Conservation (phyloP, 2,329 filamentous ascomycete species). For the Tolypocladium inflatum region DNA sequence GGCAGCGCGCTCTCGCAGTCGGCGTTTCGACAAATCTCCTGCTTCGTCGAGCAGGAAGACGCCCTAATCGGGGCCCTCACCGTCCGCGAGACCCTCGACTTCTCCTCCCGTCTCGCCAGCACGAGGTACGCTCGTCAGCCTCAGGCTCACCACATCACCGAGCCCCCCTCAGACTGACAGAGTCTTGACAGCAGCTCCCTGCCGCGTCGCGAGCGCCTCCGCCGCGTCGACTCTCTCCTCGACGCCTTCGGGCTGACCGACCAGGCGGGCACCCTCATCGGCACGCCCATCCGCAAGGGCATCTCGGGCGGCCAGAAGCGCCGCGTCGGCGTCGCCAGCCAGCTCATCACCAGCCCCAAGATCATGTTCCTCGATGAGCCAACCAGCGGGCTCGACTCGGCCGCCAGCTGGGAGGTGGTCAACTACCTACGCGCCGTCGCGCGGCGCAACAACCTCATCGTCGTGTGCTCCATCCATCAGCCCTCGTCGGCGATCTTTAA, state of each 20-base stretch:
- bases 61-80: constrained; percentile 73
- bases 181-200: constrained; percentile 17
- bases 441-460: constrained; percentile 59
- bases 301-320: constrained; percentile 81
- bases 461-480: constrained; percentile 79
- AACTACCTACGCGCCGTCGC: constrained; percentile 61
- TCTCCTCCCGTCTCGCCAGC: constrained; percentile 62
- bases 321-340: constrained; percentile 68
- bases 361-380: constrained; percentile 79
- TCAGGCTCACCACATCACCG: neutral
- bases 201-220: constrained; percentile 43
- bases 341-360: constrained; percentile 71
- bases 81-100: constrained; percentile 68
- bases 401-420: constrained; percentile 67
- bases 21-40: constrained; percentile 55
- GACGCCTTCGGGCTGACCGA: constrained; percentile 62
- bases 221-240: constrained; percentile 57
- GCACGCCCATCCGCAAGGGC: constrained; percentile 74
- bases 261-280: constrained; percentile 64
- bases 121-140: constrained; percentile 30
- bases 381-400: constrained; percentile 74
- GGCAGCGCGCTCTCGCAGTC: constrained; percentile 41
- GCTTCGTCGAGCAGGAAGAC: constrained; percentile 85
- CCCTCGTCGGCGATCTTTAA: constrained; percentile 72
- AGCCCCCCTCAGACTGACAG: neutral